phyloP scores from a whole-genome alignment of 805 yeast genomes.

The Candida insectalens region DNA sequence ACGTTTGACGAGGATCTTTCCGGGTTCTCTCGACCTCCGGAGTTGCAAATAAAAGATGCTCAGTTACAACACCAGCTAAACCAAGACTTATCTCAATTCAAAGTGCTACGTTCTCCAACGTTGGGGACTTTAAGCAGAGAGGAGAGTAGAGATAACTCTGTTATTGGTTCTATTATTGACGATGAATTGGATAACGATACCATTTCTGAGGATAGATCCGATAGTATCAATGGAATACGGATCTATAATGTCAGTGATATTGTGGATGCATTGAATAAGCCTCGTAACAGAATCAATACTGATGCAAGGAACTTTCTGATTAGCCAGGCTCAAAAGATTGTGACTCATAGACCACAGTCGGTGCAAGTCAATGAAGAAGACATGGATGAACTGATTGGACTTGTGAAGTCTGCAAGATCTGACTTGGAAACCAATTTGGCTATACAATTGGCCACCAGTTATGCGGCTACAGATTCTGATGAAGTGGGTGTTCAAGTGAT shows the following conservation, averaged over 20 bases:
- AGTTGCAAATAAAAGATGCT: constrained; percentile 1
- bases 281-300: constrained; percentile 36
- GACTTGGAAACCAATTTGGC: constrained; percentile 28
- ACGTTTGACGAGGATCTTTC: constrained; percentile 2
- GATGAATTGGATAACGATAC: constrained; percentile 2
- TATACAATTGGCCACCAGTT: constrained; percentile 32
- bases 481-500: constrained; percentile 32
- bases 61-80: constrained; percentile 1
- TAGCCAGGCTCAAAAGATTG: constrained; percentile 40
- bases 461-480: constrained; percentile 39
- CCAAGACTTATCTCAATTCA: background rate
- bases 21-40: constrained; percentile 1
- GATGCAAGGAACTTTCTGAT: constrained; percentile 37
- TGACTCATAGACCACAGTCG: constrained; percentile 29
- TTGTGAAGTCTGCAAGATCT: constrained; percentile 19
- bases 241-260: constrained; percentile 33
- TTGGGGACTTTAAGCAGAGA: constrained; percentile 9
- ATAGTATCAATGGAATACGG: constrained; percentile 5
- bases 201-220: constrained; percentile 4
- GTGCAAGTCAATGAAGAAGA: constrained; percentile 25
- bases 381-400: constrained; percentile 27
- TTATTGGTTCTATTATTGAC: constrained; percentile 3
- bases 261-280: constrained; percentile 29
- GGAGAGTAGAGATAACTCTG: constrained; percentile 17
- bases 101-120: constrained; percentile 1